Evolutionary conservation across 257 asterid genomes (phyloP).

Genomic region (Leonotis leonurus): DNA sequence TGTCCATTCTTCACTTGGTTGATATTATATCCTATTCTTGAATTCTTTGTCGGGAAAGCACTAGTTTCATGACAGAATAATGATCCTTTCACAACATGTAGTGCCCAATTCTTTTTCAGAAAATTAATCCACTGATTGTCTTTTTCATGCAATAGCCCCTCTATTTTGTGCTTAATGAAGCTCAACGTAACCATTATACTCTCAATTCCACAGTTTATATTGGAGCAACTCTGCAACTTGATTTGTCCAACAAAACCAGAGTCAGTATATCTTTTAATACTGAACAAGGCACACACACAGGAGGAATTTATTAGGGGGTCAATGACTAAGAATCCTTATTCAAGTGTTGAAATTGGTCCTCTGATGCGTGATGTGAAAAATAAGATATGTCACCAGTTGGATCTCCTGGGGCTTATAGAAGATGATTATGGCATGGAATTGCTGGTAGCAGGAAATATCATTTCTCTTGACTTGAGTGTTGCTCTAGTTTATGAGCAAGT

Average conservation of each 20-base stretch:
- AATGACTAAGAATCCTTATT: conserved; percentile 98
- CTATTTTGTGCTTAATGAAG: background rate
- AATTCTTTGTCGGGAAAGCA: background rate
- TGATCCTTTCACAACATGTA: background rate
- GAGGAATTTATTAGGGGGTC: conserved; percentile 99
- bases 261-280: conserved; percentile 66
- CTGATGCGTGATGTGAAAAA: conserved; percentile 99
- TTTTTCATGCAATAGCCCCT: background rate
- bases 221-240: conserved; percentile 99
- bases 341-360: conserved; percentile 96
- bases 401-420: conserved; percentile 87
- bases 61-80: conserved; percentile 5
- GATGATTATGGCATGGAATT: conserved; percentile 99
- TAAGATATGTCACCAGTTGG: conserved; percentile 97
- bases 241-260: conserved; percentile 92
- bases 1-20: conserved; percentile 2
- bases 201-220: conserved; percentile 58
- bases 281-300: conserved; percentile 96
- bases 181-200: background rate
- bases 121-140: background rate
- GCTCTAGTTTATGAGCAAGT: conserved; percentile 94
- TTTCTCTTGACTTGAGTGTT: conserved; percentile 90
- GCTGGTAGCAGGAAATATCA: conserved; percentile 89
- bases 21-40: conserved; percentile 1
- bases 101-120: background rate